Evolutionary conservation across 257 asterid species (phyloP), one percentile per base, ranked within the genome.

Genomic region (Dorcoceras hygrometricum): DNA sequence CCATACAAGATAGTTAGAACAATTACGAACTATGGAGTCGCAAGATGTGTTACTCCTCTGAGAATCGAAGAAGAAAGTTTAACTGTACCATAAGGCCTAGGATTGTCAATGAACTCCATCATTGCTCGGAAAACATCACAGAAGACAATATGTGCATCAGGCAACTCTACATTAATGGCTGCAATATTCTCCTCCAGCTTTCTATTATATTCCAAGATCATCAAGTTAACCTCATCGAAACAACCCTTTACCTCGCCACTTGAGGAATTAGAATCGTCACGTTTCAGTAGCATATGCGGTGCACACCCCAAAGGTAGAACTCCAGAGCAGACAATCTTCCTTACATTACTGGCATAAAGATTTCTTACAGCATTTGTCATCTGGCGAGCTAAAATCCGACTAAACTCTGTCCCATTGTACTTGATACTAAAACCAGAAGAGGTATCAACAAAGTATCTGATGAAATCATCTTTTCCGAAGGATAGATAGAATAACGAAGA

Each of bases 271-370:
- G 79, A 63, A 58, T 68, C 50, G 27, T 66, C 55, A 74, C 69
- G 34, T 64, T 67, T 66, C 67, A 64, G 56, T 19, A 71, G 62
- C 54, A 75, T 29, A 18, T 75, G 77, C 5, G 94, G 90, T 10
- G 87, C 69, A 62, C 87, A 86, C 51, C 95, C 95, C 70, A 87
- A 63, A 22, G 95, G 95, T 39, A 86, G 65, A n/a, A 86, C 77
- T 1, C 95, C 87, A 34, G 84, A 76, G n/a, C 83, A 81, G 9
- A 86, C 79, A 4, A 86, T 82, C 81, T 77, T 86, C 70, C 94
- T 76, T 29, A 67, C 86, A 57, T 80, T 80, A 1, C 68, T 72
- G 23, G 71, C 74, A 27, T 84, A 78, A 2, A 86, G 87, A 28
- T 80, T 72, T 36, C 83, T 68, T 3, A 84, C 57, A 57, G 81